Conservation (phyloP, 208 protist genomes). For the Trypanosoma platydactyli region DNA sequence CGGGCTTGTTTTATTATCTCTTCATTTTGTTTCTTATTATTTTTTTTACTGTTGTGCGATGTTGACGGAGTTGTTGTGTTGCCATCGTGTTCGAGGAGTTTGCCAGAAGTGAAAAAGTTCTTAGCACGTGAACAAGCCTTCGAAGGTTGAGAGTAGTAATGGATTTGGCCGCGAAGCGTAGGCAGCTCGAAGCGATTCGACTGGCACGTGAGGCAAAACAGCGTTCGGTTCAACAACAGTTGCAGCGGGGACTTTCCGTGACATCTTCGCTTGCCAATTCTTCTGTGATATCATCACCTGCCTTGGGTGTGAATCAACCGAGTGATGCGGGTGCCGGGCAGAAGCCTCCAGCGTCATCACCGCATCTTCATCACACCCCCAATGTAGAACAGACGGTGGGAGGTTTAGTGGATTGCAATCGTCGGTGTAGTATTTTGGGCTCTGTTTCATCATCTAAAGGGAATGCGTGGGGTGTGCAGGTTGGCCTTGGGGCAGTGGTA, state of each 20-base stretch:
- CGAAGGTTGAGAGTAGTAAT: conserved; percentile 22
- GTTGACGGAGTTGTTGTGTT: not conserved
- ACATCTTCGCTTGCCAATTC: not conserved
- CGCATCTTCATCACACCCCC: too few relatives aligned
- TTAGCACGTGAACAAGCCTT: not conserved
- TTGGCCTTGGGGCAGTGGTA: not conserved
- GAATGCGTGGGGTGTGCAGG: not conserved
- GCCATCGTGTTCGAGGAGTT: too few relatives aligned
- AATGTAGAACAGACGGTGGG: too few relatives aligned
- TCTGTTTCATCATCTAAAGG: too few relatives aligned
- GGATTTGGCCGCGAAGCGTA: conserved; percentile 65
- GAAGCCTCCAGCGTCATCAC: too few relatives aligned
- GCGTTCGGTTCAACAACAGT: conserved; percentile 38
- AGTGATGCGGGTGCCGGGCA: too few relatives aligned
- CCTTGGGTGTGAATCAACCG: too few relatives aligned
- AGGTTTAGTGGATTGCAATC: too few relatives aligned
- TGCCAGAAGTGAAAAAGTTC: too few relatives aligned
- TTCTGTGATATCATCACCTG: too few relatives aligned
- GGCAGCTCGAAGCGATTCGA: conserved; percentile 58
- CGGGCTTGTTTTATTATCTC: not conserved
- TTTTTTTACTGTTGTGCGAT: not conserved
- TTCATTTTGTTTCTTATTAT: too few relatives aligned
- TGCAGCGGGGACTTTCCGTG: not conserved
- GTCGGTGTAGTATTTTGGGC: too few relatives aligned
- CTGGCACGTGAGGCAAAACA: conserved; percentile 62